These are phyloP conservation scores for Candida ficus DNA, from an alignment of 805 yeast genomes.

Conservation along the genomic window DNA sequence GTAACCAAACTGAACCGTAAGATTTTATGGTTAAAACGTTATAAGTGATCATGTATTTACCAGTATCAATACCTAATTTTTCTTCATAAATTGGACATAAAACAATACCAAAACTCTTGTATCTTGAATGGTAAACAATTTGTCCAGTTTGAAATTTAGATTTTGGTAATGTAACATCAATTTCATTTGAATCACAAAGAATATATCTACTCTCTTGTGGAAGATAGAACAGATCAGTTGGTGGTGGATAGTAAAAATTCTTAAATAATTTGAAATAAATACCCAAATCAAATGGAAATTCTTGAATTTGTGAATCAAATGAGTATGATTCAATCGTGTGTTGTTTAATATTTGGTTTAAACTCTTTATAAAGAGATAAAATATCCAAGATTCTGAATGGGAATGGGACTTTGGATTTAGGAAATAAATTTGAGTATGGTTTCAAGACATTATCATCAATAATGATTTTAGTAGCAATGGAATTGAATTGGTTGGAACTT, in stretches of 20 bases:
- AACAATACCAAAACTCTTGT: conserved; percentile 2
- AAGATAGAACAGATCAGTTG: not conserved
- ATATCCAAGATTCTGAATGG: not conserved
- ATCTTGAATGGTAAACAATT: conserved; percentile 2
- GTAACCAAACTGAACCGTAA: not conserved
- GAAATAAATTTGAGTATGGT: not conserved
- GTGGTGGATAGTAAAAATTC: not conserved
- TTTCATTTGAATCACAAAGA: not conserved
- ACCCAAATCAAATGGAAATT: conserved; percentile 4
- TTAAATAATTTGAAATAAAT: not conserved
- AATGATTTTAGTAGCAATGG: not conserved
- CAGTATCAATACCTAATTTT: not conserved
- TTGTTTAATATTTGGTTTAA: not conserved
- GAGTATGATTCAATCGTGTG: not conserved
- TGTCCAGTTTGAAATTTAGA: conserved; percentile 1
- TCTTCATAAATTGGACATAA: conserved; percentile 5
- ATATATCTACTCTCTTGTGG: not conserved
- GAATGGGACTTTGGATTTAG: not conserved
- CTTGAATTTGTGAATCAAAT: not conserved
- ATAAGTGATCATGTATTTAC: not conserved
- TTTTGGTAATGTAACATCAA: not conserved
- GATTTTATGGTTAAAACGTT: conserved; percentile 2
- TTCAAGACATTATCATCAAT: not conserved
- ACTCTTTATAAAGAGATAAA: not conserved
- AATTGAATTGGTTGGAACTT: not conserved